A percentile compares a stretch with the other conserved stretches of the same genome.
These are phyloP conservation scores for Colletotrichum melonis DNA, from an alignment of 2,329 filamentous ascomycete genomes.

Conservation along the genomic window DNA sequence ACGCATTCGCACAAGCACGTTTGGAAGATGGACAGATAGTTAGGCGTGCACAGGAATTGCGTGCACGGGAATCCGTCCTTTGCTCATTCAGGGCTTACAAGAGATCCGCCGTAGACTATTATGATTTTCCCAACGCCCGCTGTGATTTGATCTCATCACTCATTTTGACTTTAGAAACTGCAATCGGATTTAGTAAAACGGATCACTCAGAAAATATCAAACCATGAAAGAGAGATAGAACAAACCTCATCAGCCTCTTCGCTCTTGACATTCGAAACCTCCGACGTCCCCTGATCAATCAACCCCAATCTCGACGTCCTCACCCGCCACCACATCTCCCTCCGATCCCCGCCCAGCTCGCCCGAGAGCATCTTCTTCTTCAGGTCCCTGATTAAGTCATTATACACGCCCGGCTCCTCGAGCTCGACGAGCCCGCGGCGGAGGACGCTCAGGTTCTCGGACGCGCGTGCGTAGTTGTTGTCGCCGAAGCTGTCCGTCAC, in stretches of 20 bases:
- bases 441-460: constrained; percentile 83
- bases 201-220: background rate
- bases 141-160: background rate
- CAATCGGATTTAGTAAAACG: background rate
- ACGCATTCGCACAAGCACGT: background rate
- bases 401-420: constrained; percentile 82
- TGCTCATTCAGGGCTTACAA: background rate
- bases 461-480: constrained; percentile 76
- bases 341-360: constrained; percentile 79
- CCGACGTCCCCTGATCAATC: constrained; percentile 72
- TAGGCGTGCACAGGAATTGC: background rate
- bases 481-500: constrained; percentile 82
- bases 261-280: constrained; percentile 73
- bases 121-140: constrained; percentile 4
- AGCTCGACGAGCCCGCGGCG: constrained; percentile 79
- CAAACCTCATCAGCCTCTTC: constrained; percentile 76
- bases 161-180: constrained; percentile 33
- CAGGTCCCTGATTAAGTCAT: constrained; percentile 75
- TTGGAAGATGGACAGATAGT: background rate
- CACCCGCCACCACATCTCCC: constrained; percentile 85
- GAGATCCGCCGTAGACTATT: background rate
- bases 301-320: constrained; percentile 76
- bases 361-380: constrained; percentile 79
- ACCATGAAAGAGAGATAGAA: background rate
- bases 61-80: background rate